Conservation (phyloP, 306 rosid genomes). For the Citrullus mucosospermus region DNA sequence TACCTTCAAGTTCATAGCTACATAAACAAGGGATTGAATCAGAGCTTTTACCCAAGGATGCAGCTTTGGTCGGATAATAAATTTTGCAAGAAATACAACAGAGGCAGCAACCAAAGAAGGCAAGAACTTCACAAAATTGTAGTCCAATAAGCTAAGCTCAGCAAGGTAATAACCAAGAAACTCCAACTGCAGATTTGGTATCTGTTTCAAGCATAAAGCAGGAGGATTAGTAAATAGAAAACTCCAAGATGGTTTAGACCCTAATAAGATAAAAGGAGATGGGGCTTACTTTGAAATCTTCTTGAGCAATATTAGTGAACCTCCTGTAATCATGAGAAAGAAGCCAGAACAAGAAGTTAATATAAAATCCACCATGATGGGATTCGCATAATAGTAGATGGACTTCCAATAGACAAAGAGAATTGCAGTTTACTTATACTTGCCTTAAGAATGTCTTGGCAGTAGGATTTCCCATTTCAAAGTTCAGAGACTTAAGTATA, state of each 20-base stretch:
- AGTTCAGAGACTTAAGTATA: constrained; percentile 48
- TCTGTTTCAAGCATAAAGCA: constrained; percentile 23
- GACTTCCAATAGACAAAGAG: not conserved
- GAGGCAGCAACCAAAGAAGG: constrained; percentile 90
- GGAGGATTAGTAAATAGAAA: constrained; percentile 9
- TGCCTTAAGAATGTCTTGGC: constrained; percentile 70
- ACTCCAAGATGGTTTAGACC: not conserved
- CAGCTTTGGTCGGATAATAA: constrained; percentile 35
- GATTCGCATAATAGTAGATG: not conserved
- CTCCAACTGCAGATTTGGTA: constrained; percentile 48
- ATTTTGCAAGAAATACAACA: constrained; percentile 57
- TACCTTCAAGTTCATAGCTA: not conserved
- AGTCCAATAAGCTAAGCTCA: constrained; percentile 81
- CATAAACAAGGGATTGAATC: not conserved
- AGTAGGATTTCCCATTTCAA: constrained; percentile 84
- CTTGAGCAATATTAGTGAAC: constrained; percentile 43
- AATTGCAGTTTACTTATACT: not conserved
- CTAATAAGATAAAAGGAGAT: not conserved
- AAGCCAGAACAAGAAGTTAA: not conserved
- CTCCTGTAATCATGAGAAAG: constrained; percentile 34
- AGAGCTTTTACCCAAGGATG: constrained; percentile 64
- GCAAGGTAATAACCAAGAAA: constrained; percentile 69
- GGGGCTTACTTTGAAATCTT: constrained; percentile 34
- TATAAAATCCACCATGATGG: not conserved
- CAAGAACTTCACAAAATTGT: constrained; percentile 49